Conservation (phyloP, 306 rosid species). For the Parietaria judaica region DNA sequence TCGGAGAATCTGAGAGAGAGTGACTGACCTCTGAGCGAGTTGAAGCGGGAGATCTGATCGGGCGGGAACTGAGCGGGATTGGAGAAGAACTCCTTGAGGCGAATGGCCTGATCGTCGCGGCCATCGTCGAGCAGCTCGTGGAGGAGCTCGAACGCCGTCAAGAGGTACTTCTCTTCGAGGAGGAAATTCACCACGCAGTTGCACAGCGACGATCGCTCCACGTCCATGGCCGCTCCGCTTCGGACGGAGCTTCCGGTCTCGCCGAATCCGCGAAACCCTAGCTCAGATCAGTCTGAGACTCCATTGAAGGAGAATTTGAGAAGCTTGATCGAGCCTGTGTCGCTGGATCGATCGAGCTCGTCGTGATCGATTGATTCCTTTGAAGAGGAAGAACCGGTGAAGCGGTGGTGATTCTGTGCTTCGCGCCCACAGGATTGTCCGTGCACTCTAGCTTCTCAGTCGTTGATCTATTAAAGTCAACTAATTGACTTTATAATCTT, state of each 20-base stretch:
- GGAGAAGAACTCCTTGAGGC: constrained; percentile 75
- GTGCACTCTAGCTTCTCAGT: background rate
- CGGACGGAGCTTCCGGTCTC: background rate
- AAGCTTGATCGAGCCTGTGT: constrained; percentile 2
- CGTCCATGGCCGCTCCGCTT: constrained; percentile 48
- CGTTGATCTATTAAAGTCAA: background rate
- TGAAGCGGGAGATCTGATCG: constrained; percentile 82
- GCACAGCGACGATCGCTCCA: constrained; percentile 92
- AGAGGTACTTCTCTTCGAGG: constrained; percentile 77
- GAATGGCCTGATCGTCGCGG: constrained; percentile 79
- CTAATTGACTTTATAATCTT: too few species aligned
- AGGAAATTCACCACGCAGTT: constrained; percentile 96
- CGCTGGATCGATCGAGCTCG: constrained; percentile 11
- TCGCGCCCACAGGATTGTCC: background rate
- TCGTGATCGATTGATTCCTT: background rate
- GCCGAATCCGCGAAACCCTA: constrained; percentile 4
- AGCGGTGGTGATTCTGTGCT: too few species aligned
- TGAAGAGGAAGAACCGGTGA: background rate
- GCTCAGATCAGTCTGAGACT: constrained; percentile 25
- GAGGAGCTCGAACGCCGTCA: constrained; percentile 95
- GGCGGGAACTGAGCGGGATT: constrained; percentile 73
- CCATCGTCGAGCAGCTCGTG: constrained; percentile 98
- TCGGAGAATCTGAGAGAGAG: background rate
- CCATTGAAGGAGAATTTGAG: constrained; percentile 30
- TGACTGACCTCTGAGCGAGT: constrained; percentile 72